A percentile compares a stretch with the other conserved stretches of the same genome.
These are phyloP conservation scores for Protea cynaroides DNA, from an alignment of 164 flowering plant species.

Conservation along the genomic window DNA sequence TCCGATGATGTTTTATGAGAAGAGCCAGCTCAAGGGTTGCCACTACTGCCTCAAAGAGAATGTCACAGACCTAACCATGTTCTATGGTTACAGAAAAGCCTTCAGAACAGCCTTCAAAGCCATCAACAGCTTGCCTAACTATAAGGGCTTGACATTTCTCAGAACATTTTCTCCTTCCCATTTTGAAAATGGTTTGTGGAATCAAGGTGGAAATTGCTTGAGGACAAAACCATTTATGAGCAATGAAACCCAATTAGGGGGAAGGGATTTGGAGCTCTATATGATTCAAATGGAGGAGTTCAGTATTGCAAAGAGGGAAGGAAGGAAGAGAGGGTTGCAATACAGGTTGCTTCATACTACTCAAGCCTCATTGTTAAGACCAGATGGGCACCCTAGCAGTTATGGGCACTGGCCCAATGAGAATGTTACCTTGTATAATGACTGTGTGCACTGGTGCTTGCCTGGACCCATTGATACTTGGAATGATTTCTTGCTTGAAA, in stretches of 20 bases:
- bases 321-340: slow-evolving; percentile 21
- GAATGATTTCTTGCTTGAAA: slow-evolving; percentile 35
- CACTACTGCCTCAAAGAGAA: slow-evolving; percentile 34
- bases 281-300: slow-evolving; percentile 35
- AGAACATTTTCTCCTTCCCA: slow-evolving; percentile 64
- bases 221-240: slow-evolving; percentile 41
- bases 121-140: slow-evolving; percentile 29
- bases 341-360: slow-evolving; percentile 33
- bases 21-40: slow-evolving; percentile 38
- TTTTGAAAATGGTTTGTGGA: slow-evolving; percentile 61
- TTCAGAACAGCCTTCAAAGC: slow-evolving; percentile 50
- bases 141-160: slow-evolving; percentile 36
- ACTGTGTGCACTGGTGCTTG: slow-evolving; percentile 46
- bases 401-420: slow-evolving; percentile 29
- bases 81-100: slow-evolving; percentile 45
- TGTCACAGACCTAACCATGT: slow-evolving; percentile 34
- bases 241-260: slow-evolving; percentile 24
- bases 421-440: slow-evolving; percentile 24
- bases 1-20: slow-evolving; percentile 37
- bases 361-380: slow-evolving; percentile 27
- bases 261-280: slow-evolving; percentile 21
- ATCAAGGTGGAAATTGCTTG: slow-evolving; percentile 60
- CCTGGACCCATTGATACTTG: slow-evolving; percentile 41
- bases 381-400: slow-evolving; percentile 40
- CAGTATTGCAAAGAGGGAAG: slow-evolving; percentile 21